A percentile compares a stretch with the other conserved stretches of the same genome.
phyloP scores from a whole-genome alignment of 768 basidiomycete genomes.

The Scleroderma citrinum region DNA sequence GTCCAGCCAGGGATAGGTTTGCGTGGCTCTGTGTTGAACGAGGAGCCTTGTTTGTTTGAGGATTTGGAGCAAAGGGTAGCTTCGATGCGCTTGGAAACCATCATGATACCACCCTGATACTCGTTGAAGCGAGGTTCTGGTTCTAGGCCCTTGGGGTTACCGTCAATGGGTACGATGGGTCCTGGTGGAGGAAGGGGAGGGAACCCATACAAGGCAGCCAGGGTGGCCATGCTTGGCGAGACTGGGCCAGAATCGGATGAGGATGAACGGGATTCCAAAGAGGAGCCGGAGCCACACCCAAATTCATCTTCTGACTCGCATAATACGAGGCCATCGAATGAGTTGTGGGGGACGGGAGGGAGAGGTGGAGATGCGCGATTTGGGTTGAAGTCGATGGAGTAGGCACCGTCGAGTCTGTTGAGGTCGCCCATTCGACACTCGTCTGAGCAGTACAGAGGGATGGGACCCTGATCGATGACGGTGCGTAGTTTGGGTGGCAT shows the following conservation, averaged over 20 bases:
- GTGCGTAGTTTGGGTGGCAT: constrained; percentile 48
- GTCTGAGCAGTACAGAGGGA: constrained; percentile 80
- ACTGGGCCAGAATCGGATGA: constrained; percentile 17
- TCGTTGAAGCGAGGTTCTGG: constrained; percentile 30
- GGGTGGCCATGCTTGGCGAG: constrained; percentile 31
- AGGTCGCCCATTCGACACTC: constrained; percentile 63
- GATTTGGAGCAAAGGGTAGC: constrained; percentile 35
- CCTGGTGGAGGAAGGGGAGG: constrained; percentile 50
- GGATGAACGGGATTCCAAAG: constrained; percentile 30
- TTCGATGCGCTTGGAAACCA: constrained; percentile 55
- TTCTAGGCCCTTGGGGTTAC: constrained; percentile 17
- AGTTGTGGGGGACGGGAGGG: constrained; percentile 38
- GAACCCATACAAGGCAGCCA: constrained; percentile 40
- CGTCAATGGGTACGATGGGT: constrained; percentile 28
- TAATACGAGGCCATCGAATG: constrained; percentile 20
- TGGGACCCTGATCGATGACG: constrained; percentile 76
- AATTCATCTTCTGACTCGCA: constrained; percentile 39
- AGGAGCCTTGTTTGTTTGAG: constrained; percentile 33
- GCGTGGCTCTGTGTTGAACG: constrained; percentile 25
- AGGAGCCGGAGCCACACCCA: constrained; percentile 31
- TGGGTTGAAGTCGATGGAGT: constrained; percentile 45
- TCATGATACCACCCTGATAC: constrained; percentile 61
- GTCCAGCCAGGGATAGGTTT: constrained; percentile 62
- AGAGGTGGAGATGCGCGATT: constrained; percentile 35
- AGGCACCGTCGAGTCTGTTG: constrained; percentile 32